A percentile compares a stretch with the other conserved stretches of the same genome.
phyloP scores from a whole-genome alignment of 108 stramenopile genomes.

The Parietichytrium sp. region DNA sequence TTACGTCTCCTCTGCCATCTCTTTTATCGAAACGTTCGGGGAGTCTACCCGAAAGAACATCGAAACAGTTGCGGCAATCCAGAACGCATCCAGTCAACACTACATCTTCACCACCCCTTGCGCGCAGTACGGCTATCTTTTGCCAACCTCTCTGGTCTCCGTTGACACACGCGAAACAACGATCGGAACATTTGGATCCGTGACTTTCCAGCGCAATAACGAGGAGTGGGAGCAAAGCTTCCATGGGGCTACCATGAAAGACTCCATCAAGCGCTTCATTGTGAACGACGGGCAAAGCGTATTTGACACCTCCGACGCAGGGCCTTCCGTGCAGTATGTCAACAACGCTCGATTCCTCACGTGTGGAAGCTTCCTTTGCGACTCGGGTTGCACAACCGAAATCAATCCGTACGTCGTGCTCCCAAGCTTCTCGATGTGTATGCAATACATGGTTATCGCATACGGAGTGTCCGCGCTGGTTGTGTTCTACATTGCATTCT shows the following conservation, averaged over 20 bases:
- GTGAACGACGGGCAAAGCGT: neutral
- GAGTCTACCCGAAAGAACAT: neutral
- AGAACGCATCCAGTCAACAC: neutral
- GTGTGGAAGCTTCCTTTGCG: neutral
- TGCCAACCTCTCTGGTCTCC: neutral
- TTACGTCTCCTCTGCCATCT: neutral
- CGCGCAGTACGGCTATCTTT: neutral
- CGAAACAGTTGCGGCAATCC: neutral
- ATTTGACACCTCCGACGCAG: neutral
- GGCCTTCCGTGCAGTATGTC: neutral
- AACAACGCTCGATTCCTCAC: neutral
- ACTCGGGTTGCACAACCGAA: neutral
- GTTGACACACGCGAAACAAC: neutral
- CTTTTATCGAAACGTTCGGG: neutral
- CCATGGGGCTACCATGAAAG: neutral
- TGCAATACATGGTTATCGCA: constrained; percentile 10
- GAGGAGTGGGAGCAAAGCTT: neutral
- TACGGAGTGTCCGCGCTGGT: neutral
- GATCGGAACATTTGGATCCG: neutral
- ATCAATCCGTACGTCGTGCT: neutral
- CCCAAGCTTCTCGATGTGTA: neutral
- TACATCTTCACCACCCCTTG: neutral
- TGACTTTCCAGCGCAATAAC: neutral
- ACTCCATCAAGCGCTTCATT: neutral
- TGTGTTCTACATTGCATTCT: neutral